phyloP scores from a whole-genome alignment of 179 eudicot genomes.

The Spergularia azorica region DNA sequence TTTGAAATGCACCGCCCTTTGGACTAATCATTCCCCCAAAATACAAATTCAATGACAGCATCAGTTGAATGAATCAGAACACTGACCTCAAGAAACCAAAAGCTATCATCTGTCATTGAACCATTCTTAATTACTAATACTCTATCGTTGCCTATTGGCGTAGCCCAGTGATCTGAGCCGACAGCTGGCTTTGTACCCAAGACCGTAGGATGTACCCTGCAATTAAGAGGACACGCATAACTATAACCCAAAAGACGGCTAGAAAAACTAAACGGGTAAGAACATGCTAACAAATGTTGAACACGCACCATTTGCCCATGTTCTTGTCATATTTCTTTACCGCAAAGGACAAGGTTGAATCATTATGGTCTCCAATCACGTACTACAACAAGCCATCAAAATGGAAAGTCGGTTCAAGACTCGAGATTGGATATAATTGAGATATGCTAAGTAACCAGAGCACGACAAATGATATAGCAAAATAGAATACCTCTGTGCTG shows the following conservation, averaged over 20 bases:
- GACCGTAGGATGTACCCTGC: slow-evolving; percentile 67
- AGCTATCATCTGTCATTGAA: slow-evolving; percentile 47
- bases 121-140: slow-evolving; percentile 61
- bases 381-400: slow-evolving; percentile 45
- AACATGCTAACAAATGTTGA: not conserved
- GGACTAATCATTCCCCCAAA: not conserved
- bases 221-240: slow-evolving; percentile 12
- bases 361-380: slow-evolving; percentile 61
- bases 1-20: not conserved
- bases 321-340: slow-evolving; percentile 54
- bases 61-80: not conserved
- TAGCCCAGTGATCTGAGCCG: slow-evolving; percentile 52
- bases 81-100: slow-evolving; percentile 93
- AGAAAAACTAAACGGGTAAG: not conserved
- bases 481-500: slow-evolving; percentile 48
- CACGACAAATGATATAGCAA: not conserved
- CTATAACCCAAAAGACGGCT: not conserved
- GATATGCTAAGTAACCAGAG: not conserved
- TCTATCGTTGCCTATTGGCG: slow-evolving; percentile 54
- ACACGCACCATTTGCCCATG: slow-evolving; percentile 54
- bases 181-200: slow-evolving; percentile 67
- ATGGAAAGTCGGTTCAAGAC: not conserved
- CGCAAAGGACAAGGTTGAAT: slow-evolving; percentile 45
- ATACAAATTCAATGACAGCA: not conserved
- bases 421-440: not conserved